Base-by-base conservation (phyloP, 306 rosid species). In the Dicorynia guianensis region DNA sequence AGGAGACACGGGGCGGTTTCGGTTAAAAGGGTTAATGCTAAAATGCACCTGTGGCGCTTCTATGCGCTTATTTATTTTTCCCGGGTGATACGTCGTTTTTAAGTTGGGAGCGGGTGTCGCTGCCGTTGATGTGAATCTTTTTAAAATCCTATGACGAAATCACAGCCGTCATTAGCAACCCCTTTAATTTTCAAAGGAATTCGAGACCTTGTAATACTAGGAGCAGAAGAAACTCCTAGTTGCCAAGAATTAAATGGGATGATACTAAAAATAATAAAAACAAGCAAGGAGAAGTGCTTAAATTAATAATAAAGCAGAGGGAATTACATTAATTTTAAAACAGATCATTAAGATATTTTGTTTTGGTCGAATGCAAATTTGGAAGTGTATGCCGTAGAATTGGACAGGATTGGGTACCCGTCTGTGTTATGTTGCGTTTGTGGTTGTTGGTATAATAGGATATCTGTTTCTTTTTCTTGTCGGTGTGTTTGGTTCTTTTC, bases 1-100 rank as follows among this genome's bases (percentile, higher is more conserved):
- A 39, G 10, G 20, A 7, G 8, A 36, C 76, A 25, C 77, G 69
- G 53, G 83, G 82, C 83, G 86, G 89, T 88, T 85, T 91, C 76
- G 44, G 73, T 59, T 53, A 47, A 66, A 7, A 0, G 12, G 48
- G 46, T 4, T 4, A 1, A n/a, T 42, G 77, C 89, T 86, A 82
- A 77, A 52, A 72, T 83, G 67, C 83, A 81, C 87, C n/a, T 0
- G 18, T 14, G 36, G 80, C 33, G 46, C 2, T n/a, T n/a, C 2
- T 4, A 8, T 1, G 64, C 50, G 39, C 65, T 46, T 61, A 14
- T 13, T 3, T 59, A 3, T 39, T 62, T 60, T 61, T 61, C 80
- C 80, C 80, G 74, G 77, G 80, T 62, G 42, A 35, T 62, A 25
- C 71, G 69, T 83, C 2, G 55, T 70, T 35, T 13, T 25, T 10